Evolutionary conservation across 805 yeast species (phyloP).

Genomic region (Tetrapisispora nanseiensis): DNA sequence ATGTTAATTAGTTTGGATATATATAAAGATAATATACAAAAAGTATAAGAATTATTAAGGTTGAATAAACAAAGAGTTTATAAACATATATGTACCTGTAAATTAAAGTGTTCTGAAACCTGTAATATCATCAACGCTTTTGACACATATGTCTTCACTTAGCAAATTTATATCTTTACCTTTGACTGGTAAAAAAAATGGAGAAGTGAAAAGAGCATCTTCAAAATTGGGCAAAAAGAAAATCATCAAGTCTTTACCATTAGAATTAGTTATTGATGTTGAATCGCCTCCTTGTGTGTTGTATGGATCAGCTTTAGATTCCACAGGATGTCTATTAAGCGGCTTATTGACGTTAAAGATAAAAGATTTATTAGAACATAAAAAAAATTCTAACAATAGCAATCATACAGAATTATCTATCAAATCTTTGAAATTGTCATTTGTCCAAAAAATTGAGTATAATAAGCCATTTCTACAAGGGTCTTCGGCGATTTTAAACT

Average conservation of each 20-base stretch:
- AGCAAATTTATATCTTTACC: slow-evolving; percentile 1
- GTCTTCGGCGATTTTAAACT: slow-evolving; percentile 38
- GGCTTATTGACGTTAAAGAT: slow-evolving; percentile 64
- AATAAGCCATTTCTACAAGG: slow-evolving; percentile 61
- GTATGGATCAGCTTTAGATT: slow-evolving; percentile 68
- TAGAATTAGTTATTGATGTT: slow-evolving; percentile 46
- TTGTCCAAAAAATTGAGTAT: slow-evolving; percentile 63
- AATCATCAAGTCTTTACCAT: slow-evolving; percentile 21
- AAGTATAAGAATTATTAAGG: too few relatives aligned
- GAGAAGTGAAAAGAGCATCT: neutral
- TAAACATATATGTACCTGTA: too few relatives aligned
- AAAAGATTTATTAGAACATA: slow-evolving; percentile 26
- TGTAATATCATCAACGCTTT: neutral
- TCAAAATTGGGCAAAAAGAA: neutral
- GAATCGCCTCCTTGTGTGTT: slow-evolving; percentile 89
- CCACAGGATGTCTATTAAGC: slow-evolving; percentile 77
- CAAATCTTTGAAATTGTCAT: slow-evolving; percentile 48
- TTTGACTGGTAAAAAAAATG: neutral
- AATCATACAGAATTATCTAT: slow-evolving; percentile 32
- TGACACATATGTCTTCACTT: neutral
- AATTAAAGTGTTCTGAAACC: neutral
- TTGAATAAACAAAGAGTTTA: too few relatives aligned
- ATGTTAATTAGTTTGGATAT: too few relatives aligned
- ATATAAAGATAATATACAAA: too few relatives aligned
- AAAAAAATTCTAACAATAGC: neutral